A percentile compares a stretch with the other conserved stretches of the same genome.
Conservation (phyloP, 768 basidiomycete genomes). For the Amanita molliuscula region DNA sequence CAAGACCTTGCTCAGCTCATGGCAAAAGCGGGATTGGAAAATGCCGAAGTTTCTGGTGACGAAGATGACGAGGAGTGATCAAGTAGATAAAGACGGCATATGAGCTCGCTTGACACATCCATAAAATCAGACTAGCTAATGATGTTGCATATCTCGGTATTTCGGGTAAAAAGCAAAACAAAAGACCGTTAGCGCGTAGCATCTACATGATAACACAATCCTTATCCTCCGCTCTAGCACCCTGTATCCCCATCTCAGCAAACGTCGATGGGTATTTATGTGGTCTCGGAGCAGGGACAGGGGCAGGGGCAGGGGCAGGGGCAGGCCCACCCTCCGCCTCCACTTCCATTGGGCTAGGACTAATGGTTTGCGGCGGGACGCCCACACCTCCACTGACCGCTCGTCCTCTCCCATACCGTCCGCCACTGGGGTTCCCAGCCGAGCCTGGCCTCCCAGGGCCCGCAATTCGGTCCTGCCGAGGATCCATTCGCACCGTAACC, state of each 20-base stretch:
- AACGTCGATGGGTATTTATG: slow-evolving; percentile 60
- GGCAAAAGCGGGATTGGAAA: slow-evolving; percentile 90
- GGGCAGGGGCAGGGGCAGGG: not conserved
- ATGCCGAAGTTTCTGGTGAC: slow-evolving; percentile 93
- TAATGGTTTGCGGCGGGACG: not conserved
- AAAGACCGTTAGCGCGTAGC: not conserved
- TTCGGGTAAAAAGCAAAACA: not conserved
- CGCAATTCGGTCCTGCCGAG: slow-evolving; percentile 4
- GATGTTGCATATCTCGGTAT: not conserved
- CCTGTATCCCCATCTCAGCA: slow-evolving; percentile 88
- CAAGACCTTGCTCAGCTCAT: slow-evolving; percentile 95
- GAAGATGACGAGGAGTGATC: slow-evolving; percentile 57
- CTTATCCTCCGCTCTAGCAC: slow-evolving; percentile 67
- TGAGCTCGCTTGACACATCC: no score
- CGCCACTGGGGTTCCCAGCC: not conserved
- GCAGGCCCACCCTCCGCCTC: not conserved
- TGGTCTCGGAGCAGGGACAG: slow-evolving; percentile 1
- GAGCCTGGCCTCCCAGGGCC: slow-evolving; percentile 9
- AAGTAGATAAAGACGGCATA: not conserved
- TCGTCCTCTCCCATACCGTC: slow-evolving; percentile 8
- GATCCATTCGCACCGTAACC: not conserved
- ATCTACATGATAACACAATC: slow-evolving; percentile 82
- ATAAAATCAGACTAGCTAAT: not conserved
- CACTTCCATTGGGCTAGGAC: not conserved
- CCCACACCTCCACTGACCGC: slow-evolving; percentile 10